Base-by-base conservation (phyloP, 2,329 filamentous ascomycete genomes). In the Sarocladium brachiariae region DNA sequence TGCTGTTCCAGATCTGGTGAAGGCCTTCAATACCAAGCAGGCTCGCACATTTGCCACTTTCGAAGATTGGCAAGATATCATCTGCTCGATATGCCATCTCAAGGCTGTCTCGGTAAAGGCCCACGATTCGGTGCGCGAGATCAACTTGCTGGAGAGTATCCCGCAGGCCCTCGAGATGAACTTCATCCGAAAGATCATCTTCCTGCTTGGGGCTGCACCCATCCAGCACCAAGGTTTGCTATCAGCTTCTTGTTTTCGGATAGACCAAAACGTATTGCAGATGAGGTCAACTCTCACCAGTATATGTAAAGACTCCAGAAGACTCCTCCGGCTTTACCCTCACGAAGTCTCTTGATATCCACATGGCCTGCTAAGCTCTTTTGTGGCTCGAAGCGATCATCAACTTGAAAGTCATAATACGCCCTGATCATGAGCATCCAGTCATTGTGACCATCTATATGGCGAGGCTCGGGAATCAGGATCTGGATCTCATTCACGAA, bases 1-100 rank as follows among this genome's bases (percentile, higher is more conserved):
- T 71, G 1, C 83, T 87, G 68, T 93, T 93, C 51, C 87, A 89
- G 57, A 95, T 91, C 60, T 95, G 89, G 62, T 95, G 89, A 5
- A 95, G 76, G 5, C 89, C 89, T 69, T 93, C 88, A 50, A 91
- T 80, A 3, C 82, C 86, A 5, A 90, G 70, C 1, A 87, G 84
- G 1, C 85, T 88, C 61, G 90, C 84, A 49, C 91, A 72, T 57
- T 76, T 76, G 55, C 75, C 74, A 13, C 71, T 57, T 49, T 67
- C 68, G 64, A 85, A 85, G 13, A 19, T 37, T 6, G 34, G 34
- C 7, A 37, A n/a, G 34, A 37, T 37, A n/a, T 37, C 34, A 7
- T 19, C 18, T 7, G 34, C 7, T 7, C 34, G 34, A n/a, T 37
- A n/a, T n/a, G 18, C 34, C 7, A n/a, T n/a, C 13, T 19, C 34